phyloP scores from a whole-genome alignment of 2,329 filamentous ascomycete genomes.

The Podosphaera xanthii region DNA sequence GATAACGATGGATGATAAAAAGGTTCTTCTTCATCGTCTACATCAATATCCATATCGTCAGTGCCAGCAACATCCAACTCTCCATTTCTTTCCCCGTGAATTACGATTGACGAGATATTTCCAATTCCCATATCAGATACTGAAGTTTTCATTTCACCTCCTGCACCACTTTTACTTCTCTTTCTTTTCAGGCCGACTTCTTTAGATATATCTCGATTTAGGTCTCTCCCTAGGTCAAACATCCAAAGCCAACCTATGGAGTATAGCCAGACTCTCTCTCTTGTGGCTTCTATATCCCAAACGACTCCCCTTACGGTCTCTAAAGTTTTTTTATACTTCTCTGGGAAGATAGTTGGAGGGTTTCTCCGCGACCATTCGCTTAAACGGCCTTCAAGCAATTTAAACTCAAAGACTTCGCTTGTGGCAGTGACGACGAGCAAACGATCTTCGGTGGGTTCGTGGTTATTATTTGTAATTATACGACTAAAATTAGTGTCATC shows the following conservation, averaged over 20 bases:
- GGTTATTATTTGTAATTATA: constrained; percentile 12
- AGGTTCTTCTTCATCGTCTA: constrained; percentile 5
- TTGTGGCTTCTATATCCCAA: constrained; percentile 43
- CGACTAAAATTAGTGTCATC: constrained; percentile 18
- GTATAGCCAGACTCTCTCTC: constrained; percentile 65
- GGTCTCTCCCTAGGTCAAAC: constrained; percentile 61
- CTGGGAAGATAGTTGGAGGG: constrained; percentile 49
- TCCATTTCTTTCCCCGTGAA: not conserved
- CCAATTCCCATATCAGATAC: constrained; percentile 15
- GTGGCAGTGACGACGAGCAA: constrained; percentile 39
- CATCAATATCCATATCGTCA: constrained; percentile 15
- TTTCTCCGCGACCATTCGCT: constrained; percentile 76
- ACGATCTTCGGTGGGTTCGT: constrained; percentile 22
- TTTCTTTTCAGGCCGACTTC: constrained; percentile 15
- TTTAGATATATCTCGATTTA: constrained; percentile 19
- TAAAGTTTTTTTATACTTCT: constrained; percentile 47
- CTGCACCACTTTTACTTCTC: constrained; percentile 24
- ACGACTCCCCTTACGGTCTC: constrained; percentile 66
- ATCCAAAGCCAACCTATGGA: constrained; percentile 74
- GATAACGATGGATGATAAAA: not conserved
- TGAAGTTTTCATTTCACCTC: constrained; percentile 24
- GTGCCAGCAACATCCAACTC: not conserved
- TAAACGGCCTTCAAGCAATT: constrained; percentile 52
- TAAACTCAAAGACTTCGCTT: constrained; percentile 54
- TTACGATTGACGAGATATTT: constrained; percentile 12